A percentile compares a stretch with the other conserved stretches of the same genome.
Conservation (phyloP, 768 basidiomycete species). For the Chalciporus chontae region DNA sequence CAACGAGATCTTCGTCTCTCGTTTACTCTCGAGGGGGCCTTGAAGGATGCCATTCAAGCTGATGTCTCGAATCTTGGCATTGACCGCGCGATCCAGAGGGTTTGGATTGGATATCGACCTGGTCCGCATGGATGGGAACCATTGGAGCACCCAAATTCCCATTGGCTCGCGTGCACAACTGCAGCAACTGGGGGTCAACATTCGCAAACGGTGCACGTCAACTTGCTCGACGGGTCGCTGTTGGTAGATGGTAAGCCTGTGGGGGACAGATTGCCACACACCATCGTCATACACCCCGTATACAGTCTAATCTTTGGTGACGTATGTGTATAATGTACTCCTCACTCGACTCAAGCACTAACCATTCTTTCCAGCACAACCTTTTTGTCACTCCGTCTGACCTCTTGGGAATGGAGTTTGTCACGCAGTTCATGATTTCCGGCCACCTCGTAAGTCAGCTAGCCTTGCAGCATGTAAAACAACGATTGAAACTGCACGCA, state of each 20-base stretch:
- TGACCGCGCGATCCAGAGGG: conserved; percentile 7
- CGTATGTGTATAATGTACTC: conserved; percentile 2
- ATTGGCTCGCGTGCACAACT: conserved; percentile 15
- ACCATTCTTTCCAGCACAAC: conserved; percentile 1
- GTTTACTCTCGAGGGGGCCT: conserved; percentile 10
- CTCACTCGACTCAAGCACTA: neutral
- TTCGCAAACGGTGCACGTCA: conserved; percentile 11
- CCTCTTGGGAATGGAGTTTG: conserved; percentile 15
- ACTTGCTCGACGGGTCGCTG: conserved; percentile 10
- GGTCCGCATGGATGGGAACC: conserved; percentile 7
- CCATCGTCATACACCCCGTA: conserved; percentile 2
- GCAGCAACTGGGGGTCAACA: neutral
- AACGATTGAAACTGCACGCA: neutral
- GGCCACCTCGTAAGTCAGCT: conserved; percentile 6
- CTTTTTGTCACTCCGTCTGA: conserved; percentile 6
- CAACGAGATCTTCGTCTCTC: conserved; percentile 26
- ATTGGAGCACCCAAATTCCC: neutral
- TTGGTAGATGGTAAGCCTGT: conserved; percentile 13
- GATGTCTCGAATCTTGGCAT: conserved; percentile 2
- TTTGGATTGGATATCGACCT: conserved; percentile 10
- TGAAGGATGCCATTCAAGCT: neutral
- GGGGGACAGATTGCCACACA: conserved; percentile 1
- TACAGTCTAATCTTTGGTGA: conserved; percentile 11
- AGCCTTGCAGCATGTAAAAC: neutral
- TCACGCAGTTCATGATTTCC: neutral